Evolutionary conservation across 1,284 basidiomycete genomes (phyloP), one percentile per base, ranked within the genome.

Genomic region (Ustilago crameri): DNA sequence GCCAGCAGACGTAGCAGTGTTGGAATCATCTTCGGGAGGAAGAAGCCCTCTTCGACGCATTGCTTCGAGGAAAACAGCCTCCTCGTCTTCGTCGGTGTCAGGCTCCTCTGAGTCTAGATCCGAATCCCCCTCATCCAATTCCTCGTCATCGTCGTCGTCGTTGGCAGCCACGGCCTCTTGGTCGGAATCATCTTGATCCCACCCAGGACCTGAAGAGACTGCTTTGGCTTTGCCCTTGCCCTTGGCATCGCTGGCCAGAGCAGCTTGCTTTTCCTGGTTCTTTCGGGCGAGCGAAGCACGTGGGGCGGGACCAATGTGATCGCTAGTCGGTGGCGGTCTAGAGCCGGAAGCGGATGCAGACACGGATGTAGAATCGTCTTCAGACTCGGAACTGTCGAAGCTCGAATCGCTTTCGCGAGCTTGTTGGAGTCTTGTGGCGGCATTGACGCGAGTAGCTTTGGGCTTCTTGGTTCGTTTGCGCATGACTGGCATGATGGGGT

Each of bases 51-150:
- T 57, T 2, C 51, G 71, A 26, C 76, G 61, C 79, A 81, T 80
- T 15, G 78, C 79, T 48, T 81, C 75, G 27, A 77, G 50, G 22
- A 81, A 63, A 24, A 81, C 52, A 34, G 62, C 65, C 12, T 80
- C 75, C 47, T 79, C 75, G 40, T 81, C 79, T 18, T 66, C 57
- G 40, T 80, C 77, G 0, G 79, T 81, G 23, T 78, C 74, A 3
- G 62, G 45, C 40, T 73, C 62, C 44, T 75, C 68, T 9, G 68
- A 71, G 22, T 18, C 51, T 4, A 62, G 44, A 42, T 67, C 59
- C 22, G 58, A 61, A 17, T 68, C 73, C 14, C 12, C 54, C 0
- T 45, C 41, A 9, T 53, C 45, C 45, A 45, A 52, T 15, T 50
- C 52, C 2, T 41, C 51, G 14, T 54, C 49, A n/a, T 54, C 45